Base-by-base conservation (phyloP, 2,329 filamentous ascomycete species). In the Knufia petricola region DNA sequence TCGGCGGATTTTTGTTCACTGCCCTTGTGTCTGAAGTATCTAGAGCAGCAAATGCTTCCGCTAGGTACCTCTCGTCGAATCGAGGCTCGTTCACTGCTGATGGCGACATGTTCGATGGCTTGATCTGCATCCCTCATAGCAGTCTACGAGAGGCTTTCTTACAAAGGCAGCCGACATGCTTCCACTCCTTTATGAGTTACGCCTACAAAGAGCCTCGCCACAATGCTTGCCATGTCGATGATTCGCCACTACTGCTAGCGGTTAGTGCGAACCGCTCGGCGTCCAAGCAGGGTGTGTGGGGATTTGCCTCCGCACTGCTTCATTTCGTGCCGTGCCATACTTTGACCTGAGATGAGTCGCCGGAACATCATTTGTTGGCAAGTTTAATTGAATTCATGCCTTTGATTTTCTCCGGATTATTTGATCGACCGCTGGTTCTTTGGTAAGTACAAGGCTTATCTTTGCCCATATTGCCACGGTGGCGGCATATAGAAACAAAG, bases 11-110 rank as follows among this genome's bases (percentile, higher is more conserved):
- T n/a, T 15, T 37, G 23, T 17, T 38, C 12, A 20, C 26, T 24
- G 19, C n/a, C 9, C 21, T 23, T 15, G 32, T 28, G 7, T 47
- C 44, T 20, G 44, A n/a, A 4, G 21, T 37, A 20, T 47, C 44
- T 1, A 47, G 44, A 20, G 30, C 32, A 13, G 44, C 44, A 28
- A 47, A 38, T 9, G 44, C 44, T 15, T 47, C 20, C 12, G 32
- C 26, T 4, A 47, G 23, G 15, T 39, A 39, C 20, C 24, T 47
- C 20, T 39, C 44, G n/a, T 47, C 34, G 23, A 47, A 47, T 9
- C 7, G 36, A 13, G 44, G 44, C 34, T 47, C 44, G 10, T 30
- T 24, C 13, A 39, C 19, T 7, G 32, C 44, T 19, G 41, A 15
- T 34, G 39, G 38, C 19, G 41, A 15, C 44, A 47, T 47, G 32